Percentiles rank a stretch among this genome's conserved stretches.
Conservation (phyloP, 208 protist genomes). For the Crithidia expoeki region DNA sequence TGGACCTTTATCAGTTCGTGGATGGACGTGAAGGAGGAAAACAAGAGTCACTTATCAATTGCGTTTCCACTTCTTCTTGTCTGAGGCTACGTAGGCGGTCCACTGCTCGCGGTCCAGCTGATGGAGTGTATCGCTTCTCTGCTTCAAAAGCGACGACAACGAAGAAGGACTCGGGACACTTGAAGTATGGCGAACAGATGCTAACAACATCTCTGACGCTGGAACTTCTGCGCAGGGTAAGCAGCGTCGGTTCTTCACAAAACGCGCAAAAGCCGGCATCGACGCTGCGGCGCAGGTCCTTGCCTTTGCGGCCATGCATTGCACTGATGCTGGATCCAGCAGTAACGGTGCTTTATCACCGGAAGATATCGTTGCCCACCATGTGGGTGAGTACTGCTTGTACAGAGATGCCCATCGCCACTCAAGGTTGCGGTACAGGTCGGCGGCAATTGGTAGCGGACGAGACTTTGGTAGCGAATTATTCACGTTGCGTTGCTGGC, state of each 20-base stretch:
- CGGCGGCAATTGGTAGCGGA: slow-evolving; percentile 12
- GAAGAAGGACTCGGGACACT: not conserved
- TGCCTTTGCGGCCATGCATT: not conserved
- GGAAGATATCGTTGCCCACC: slow-evolving; percentile 17
- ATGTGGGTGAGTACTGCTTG: slow-evolving; percentile 30
- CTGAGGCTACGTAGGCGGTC: slow-evolving; percentile 10
- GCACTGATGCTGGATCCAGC: not conserved
- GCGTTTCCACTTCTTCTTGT: too few species aligned
- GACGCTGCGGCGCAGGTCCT: not conserved
- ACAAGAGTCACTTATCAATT: too few species aligned
- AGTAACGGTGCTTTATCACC: not conserved
- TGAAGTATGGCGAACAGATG: not conserved
- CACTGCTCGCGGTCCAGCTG: slow-evolving; percentile 14
- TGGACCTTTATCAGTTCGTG: too few species aligned
- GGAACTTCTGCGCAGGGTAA: slow-evolving; percentile 11
- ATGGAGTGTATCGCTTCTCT: not conserved
- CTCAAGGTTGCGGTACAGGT: slow-evolving; percentile 36
- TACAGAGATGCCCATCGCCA: slow-evolving; percentile 45
- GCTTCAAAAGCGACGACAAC: not conserved
- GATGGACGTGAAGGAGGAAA: too few species aligned
- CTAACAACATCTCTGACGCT: slow-evolving; percentile 11
- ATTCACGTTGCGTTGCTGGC: not conserved
- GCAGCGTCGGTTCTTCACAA: slow-evolving; percentile 14
- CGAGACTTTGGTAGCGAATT: not conserved
- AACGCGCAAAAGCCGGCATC: slow-evolving; percentile 18